A percentile compares a stretch with the other conserved stretches of the same genome.
Conservation (phyloP, 148 eudicot genomes). For the Persicaria maculosa region DNA sequence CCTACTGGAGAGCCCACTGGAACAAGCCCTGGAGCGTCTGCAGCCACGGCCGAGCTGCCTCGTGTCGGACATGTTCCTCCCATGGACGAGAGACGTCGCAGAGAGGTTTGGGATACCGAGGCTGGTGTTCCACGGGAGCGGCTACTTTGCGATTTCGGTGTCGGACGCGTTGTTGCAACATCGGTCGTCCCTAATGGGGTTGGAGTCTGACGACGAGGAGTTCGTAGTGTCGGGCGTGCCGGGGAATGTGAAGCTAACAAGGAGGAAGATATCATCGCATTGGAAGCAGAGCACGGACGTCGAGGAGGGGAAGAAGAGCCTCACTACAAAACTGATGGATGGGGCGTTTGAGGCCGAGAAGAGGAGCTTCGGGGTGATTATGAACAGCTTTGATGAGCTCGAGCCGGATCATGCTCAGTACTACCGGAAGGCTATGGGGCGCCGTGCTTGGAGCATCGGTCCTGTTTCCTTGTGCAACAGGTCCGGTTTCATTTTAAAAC, state of each 20-base stretch:
- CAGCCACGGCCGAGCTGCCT: constrained; percentile 27
- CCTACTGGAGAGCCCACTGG: constrained; percentile 22
- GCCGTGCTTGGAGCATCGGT: constrained; percentile 26
- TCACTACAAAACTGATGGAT: too few species aligned
- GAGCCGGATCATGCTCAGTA: constrained; percentile 21
- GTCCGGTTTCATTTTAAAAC: too few species aligned
- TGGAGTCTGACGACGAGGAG: constrained; percentile 18
- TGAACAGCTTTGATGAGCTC: constrained; percentile 28
- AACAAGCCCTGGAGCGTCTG: constrained; percentile 1
- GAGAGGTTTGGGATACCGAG: constrained; percentile 22
- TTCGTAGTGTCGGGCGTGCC: constrained; percentile 24
- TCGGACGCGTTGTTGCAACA: neutral
- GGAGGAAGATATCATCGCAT: neutral
- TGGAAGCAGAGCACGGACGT: neutral
- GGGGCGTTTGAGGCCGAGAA: too few species aligned
- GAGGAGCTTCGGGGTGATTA: constrained; percentile 15
- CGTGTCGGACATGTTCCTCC: constrained; percentile 27
- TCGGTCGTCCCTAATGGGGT: constrained; percentile 14
- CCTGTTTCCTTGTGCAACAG: constrained; percentile 22
- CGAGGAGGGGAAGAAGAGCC: neutral
- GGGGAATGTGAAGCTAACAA: constrained; percentile 20
- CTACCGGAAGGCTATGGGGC: constrained; percentile 13
- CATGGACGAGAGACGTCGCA: constrained; percentile 26
- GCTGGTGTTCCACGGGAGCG: constrained; percentile 20
- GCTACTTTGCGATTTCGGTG: constrained; percentile 17